Evolutionary conservation across 805 yeast genomes (phyloP), one percentile per base, ranked within the genome.

Genomic region (Helenozyma rhizophorensis): DNA sequence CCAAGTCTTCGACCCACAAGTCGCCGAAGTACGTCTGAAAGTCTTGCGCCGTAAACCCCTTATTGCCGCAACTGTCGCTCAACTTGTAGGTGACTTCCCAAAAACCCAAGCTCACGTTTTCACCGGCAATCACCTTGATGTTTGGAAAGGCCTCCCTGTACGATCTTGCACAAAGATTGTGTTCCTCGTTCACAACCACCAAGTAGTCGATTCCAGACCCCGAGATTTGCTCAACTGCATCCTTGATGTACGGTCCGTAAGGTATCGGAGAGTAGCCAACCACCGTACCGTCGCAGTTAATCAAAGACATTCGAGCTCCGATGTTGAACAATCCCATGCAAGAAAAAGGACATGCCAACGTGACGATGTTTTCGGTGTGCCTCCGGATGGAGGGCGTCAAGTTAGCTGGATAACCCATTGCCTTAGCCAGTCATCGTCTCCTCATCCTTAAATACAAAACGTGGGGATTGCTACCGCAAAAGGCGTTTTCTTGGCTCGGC

Each of bases 181-280:
- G 52, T 21, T 42, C 34, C 10, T 9, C 12, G 33, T 48, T 43
- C 9, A 37, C 45, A 11, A 44, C 36, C 11, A 48, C 28, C 24
- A 48, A 14, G 21, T 45, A 30, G 9, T 41, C 25, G 6, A 48
- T 37, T 10, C 34, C 32, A n/a, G 14, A 32, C 15, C 9, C 24
- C 30, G 5, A 28, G 32, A 14, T 44, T 30, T 10, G 36, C 14
- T 11, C 30, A 24, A 13, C 45, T 9, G 40, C 41, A 17, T 36
- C 33, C 14, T 32, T 17, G 21, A 40, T 36, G 26, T 38, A 42
- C n/a, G 33, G 35, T 3, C 46, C 43, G 25, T 32, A 46, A 4
- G 40, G 43, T 19, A 48, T 30, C 2, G 48, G 36, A 1, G 46
- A 38, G 41, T 39, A 46, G 14, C 44, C 41, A 11, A 34, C 25